Evolutionary conservation across 2,329 filamentous ascomycete genomes (phyloP).

Genomic region (Diaporthe citri): DNA sequence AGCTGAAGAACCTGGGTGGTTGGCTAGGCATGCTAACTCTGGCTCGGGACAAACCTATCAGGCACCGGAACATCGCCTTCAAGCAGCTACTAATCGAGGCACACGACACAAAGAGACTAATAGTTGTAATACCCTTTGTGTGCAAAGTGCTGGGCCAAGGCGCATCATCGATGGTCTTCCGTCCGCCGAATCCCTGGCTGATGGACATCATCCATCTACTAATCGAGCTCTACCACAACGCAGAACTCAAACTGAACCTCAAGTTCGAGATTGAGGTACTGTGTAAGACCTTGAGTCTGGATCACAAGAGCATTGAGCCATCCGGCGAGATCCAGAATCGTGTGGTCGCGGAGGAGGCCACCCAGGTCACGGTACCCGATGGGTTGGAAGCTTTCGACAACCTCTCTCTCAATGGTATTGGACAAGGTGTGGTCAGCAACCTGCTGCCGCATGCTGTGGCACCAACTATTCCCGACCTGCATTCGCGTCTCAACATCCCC

Average conservation of each 20-base stretch:
- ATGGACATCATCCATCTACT: conserved; percentile 95
- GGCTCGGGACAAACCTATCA: conserved; percentile 93
- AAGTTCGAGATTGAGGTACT: conserved; percentile 99
- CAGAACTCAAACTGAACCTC: conserved; percentile 93
- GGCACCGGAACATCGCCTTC: conserved; percentile 96
- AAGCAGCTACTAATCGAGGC: conserved; percentile 95
- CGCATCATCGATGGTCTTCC: conserved; percentile 87
- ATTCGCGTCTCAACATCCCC: conserved; percentile 83
- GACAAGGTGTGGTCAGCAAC: conserved; percentile 75
- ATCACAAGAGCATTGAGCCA: conserved; percentile 91
- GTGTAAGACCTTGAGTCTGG: conserved; percentile 91
- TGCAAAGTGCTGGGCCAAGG: conserved; percentile 95
- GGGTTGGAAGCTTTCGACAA: conserved; percentile 86
- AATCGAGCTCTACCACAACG: conserved; percentile 93
- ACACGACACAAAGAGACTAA: conserved; percentile 89
- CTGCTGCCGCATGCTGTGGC: conserved; percentile 84
- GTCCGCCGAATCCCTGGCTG: conserved; percentile 95
- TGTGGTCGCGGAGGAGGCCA: conserved; percentile 71
- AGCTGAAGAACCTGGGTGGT: conserved; percentile 91
- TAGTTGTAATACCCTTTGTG: conserved; percentile 95
- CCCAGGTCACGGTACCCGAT: conserved; percentile 73
- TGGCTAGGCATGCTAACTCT: conserved; percentile 96
- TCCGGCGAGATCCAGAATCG: conserved; percentile 88
- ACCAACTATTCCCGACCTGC: conserved; percentile 86
- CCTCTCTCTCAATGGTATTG: conserved; percentile 81